Evolutionary conservation across 352 stramenopile genomes (phyloP).

Genomic region (Phytopythium boreale): DNA sequence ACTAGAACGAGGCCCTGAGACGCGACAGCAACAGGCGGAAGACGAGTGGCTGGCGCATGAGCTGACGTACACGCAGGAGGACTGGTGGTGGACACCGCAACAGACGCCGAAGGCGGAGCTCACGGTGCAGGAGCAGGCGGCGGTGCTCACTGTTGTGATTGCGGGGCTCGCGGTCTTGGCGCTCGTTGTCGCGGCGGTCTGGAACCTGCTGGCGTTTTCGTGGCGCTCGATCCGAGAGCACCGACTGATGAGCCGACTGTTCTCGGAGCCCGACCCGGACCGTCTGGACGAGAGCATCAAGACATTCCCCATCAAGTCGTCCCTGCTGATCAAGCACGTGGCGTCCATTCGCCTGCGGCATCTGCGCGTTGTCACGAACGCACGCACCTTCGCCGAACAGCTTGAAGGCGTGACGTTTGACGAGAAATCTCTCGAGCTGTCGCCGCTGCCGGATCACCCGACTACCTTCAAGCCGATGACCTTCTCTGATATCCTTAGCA

Average conservation of each 20-base stretch:
- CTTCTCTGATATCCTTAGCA: constrained; percentile 51
- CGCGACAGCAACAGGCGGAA: neutral
- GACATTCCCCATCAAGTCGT: constrained; percentile 30
- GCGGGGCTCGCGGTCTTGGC: constrained; percentile 34
- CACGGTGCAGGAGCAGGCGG: constrained; percentile 51
- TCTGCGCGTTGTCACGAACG: constrained; percentile 37
- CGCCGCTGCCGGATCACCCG: constrained; percentile 30
- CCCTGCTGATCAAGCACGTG: constrained; percentile 43
- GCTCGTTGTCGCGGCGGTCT: constrained; percentile 30
- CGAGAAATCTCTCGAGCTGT: constrained; percentile 33
- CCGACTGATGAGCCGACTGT: constrained; percentile 37
- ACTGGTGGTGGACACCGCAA: constrained; percentile 41
- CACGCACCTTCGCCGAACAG: constrained; percentile 27
- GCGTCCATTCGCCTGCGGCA: constrained; percentile 44
- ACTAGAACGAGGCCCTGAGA: neutral
- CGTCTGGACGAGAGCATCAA: constrained; percentile 28
- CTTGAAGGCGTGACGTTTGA: constrained; percentile 38
- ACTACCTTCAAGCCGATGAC: constrained; percentile 49
- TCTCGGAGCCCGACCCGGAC: constrained; percentile 20
- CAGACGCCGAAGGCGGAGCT: constrained; percentile 40
- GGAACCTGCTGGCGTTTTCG: constrained; percentile 34
- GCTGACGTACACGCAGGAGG: constrained; percentile 1
- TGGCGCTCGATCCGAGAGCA: constrained; percentile 46
- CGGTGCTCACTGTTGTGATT: constrained; percentile 54
- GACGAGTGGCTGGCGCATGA: neutral